Evolutionary conservation across 1,284 basidiomycete genomes (phyloP).

Genomic region (Blastosporella zonata): DNA sequence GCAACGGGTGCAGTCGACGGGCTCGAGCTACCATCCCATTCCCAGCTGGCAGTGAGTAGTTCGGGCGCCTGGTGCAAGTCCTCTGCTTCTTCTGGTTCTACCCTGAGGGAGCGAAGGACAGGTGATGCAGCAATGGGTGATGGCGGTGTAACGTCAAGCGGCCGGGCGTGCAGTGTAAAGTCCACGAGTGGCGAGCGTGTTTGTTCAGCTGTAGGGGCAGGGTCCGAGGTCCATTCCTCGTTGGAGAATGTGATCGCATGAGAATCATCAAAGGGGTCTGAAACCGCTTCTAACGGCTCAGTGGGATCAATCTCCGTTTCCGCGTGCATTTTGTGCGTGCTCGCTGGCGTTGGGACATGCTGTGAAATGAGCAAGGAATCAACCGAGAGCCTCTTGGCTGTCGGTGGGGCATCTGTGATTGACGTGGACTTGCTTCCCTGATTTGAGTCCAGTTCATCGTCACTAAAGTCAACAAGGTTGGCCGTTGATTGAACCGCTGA

Average conservation of each 20-base stretch:
- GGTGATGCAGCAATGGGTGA: not conserved
- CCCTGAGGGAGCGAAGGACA: not conserved
- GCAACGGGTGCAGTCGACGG: not conserved
- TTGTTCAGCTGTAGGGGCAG: not conserved
- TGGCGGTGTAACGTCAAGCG: not conserved
- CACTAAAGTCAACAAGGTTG: slow-evolving; percentile 12
- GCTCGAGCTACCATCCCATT: slow-evolving; percentile 14
- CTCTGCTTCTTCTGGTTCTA: not conserved
- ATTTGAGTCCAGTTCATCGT: not conserved
- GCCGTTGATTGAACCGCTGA: not conserved
- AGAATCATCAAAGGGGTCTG: slow-evolving; percentile 15
- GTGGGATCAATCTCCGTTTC: not conserved
- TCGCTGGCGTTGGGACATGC: not conserved
- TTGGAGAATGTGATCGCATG: not conserved
- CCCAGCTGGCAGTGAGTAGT: slow-evolving; percentile 9
- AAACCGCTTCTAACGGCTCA: slow-evolving; percentile 5
- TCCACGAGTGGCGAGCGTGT: not conserved
- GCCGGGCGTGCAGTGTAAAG: not conserved
- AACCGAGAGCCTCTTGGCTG: not conserved
- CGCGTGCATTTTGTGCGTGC: not conserved
- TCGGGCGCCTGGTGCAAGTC: not conserved
- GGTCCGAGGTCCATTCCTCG: not conserved
- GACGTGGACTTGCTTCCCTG: not conserved
- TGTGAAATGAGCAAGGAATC: not conserved
- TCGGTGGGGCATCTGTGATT: not conserved